Evolutionary conservation across 495 filamentous ascomycete species (phyloP), one percentile per base, ranked within the genome.

Genomic region (Delitschia confertaspora): DNA sequence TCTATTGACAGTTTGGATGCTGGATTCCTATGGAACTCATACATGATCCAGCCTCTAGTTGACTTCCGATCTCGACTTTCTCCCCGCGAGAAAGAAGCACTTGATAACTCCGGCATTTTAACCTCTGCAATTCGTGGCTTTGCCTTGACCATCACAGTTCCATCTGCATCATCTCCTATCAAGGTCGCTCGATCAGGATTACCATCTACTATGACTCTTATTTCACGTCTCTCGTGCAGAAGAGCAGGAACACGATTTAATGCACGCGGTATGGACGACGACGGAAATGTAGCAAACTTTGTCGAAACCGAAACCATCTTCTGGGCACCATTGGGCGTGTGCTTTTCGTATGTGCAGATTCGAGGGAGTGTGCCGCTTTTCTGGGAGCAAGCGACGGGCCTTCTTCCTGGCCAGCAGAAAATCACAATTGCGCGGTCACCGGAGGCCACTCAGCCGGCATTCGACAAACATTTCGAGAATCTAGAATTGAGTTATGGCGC

Each of bases 241-340:
- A 81, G 88, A 64, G 91, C 93, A 34, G 91, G 91, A 10, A 98
- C 91, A 16, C 73, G 91, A 44, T 98, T 96, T 69, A 96, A 98
- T 63, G 83, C 88, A 22, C 75, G 91, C 43, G 91, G 91, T 29
- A 94, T 96, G 47, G 91, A 98, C 56, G 91, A 98, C 65, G 88
- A 96, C 57, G 91, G 91, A 10, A 81, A 96, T 59, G 93, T 95
- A 13, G 88, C 93, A 25, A 96, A 96, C 59, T 95, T 82, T 54
- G 79, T 82, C n/a, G 78, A 82, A 52, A 78, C 75, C 0, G 79
- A 82, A 56, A 74, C 75, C 3, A 62, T 78, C 30, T 85, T 72
- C 55, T 93, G 83, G 82, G 80, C 78, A 42, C 80, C 78, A 0
- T 72, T 79, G 22, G 73, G 71, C 5, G 66, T 93, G 20, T 79